Conservation (phyloP, 148 eudicot species). For the Heliosperma pusillum region DNA sequence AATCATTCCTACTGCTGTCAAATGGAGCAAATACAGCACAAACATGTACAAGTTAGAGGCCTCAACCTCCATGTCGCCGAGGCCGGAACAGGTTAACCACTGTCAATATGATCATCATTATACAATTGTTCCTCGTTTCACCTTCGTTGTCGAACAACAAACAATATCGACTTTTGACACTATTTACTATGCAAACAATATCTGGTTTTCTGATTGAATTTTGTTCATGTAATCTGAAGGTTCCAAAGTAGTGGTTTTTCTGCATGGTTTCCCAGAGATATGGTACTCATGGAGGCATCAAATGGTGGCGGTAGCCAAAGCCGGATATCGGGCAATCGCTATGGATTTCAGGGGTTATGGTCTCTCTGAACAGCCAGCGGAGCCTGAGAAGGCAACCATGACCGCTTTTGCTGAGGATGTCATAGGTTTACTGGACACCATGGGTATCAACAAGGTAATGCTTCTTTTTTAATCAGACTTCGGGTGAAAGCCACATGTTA, state of each 20-base stretch:
- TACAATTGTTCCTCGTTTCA: background rate
- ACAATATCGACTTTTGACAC: no score
- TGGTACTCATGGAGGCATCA: slow-evolving; percentile 67
- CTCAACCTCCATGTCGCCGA: slow-evolving; percentile 28
- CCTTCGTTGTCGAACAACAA: no score
- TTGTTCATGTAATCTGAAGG: slow-evolving; percentile 13
- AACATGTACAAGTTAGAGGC: slow-evolving; percentile 20
- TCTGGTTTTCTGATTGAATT: no score
- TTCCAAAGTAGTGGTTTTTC: slow-evolving; percentile 23
- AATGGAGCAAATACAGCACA: slow-evolving; percentile 34
- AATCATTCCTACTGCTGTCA: background rate
- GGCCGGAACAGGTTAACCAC: slow-evolving; percentile 28
- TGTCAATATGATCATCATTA: no score
- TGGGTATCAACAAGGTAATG: slow-evolving; percentile 37
- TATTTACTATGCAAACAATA: no score
- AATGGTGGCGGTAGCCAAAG: slow-evolving; percentile 46
- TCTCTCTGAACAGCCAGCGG: slow-evolving; percentile 43
- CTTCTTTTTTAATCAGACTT: no score
- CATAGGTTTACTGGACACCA: slow-evolving; percentile 34
- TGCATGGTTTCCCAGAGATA: slow-evolving; percentile 55
- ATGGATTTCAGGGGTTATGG: slow-evolving; percentile 57
- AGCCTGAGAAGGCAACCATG: slow-evolving; percentile 40
- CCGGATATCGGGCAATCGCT: slow-evolving; percentile 47
- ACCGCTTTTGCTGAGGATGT: slow-evolving; percentile 36
- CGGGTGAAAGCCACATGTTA: no score